Base-by-base conservation (phyloP, 495 filamentous ascomycete species). In the Penicillium cataractarum region DNA sequence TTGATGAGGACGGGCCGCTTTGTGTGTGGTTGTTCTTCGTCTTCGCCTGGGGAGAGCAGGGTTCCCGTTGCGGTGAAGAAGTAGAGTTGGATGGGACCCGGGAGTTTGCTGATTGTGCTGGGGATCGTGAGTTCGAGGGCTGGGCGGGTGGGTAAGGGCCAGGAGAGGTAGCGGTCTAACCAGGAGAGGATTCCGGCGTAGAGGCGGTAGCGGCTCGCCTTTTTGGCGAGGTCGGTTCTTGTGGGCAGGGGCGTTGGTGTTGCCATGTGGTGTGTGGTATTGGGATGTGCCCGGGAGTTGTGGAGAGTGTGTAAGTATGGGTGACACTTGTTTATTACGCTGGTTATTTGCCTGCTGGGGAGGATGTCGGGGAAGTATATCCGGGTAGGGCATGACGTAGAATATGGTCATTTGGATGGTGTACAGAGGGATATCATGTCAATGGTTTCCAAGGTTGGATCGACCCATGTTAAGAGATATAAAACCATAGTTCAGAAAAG, bases 111-210 rank as follows among this genome's bases (percentile, higher is more conserved):
- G 27, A 62, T 22, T 60, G 46, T 66, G 26, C 61, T 59, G 17
- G 65, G 69, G 40, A 71, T 66, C n/a, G 63, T 58, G n/a, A 69
- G 46, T 10, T 61, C 33, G 13, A 64, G 29, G 5, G 32, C 35
- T 9, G 66, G 61, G 1, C 33, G 35, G 17, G 58, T 33, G 2
- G 68, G 68, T 4, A 64, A 57, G 3, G 66, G 68, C 21, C 32
- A 62, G 2, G 65, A 65, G 39, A 71, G 39, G 55, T 64, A 64
- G 26, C 68, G 56, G 58, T 71, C 68, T 22, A 68, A 55, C 49
- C 58, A 54, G 58, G 68, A 71, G 35, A 68, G 6, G 15, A 71
- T 35, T 6, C 13, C 40, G 27, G 56, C 33, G 19, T 64, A 35
- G 31, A 55, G 59, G 40, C 68, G 68, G 61, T 66, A 65, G 21